Conservation (phyloP, 495 filamentous ascomycete species). For the Parachaetomium inaequale region DNA sequence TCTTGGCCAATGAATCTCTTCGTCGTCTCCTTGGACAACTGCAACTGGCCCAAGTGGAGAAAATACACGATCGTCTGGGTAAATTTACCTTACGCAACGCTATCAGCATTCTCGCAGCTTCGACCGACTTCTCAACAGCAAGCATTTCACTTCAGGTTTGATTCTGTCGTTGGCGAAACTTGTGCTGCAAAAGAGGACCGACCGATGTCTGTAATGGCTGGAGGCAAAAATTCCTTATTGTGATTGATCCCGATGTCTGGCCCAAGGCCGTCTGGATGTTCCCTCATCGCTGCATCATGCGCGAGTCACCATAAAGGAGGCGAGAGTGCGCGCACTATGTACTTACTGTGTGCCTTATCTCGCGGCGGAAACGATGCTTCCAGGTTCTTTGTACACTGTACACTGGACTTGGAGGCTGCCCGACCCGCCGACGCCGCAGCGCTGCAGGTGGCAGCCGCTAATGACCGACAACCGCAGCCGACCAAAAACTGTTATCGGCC, state of each 20-base stretch:
- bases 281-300: slow-evolving; percentile 3
- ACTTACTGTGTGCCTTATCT: slow-evolving; percentile 5
- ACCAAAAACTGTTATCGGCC: slow-evolving; percentile 11
- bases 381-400: slow-evolving; percentile 5
- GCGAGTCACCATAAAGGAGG: background rate
- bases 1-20: slow-evolving; percentile 16
- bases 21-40: too few relatives aligned
- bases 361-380: slow-evolving; percentile 5
- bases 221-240: background rate
- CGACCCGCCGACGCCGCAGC: slow-evolving; percentile 20
- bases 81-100: too few relatives aligned
- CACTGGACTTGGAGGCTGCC: background rate
- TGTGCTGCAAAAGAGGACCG: too few relatives aligned
- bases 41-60: too few relatives aligned
- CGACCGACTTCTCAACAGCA: too few relatives aligned
- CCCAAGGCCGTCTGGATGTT: background rate
- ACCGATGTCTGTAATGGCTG: too few relatives aligned
- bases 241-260: background rate
- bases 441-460: slow-evolving; percentile 13
- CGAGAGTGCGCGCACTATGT: background rate
- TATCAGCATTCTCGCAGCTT: too few relatives aligned
- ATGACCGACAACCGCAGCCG: background rate
- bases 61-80: too few relatives aligned
- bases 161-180: too few relatives aligned
- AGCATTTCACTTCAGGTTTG: too few relatives aligned